Conservation (phyloP, 2,329 filamentous ascomycete species). For the Xylariaceae sp. region DNA sequence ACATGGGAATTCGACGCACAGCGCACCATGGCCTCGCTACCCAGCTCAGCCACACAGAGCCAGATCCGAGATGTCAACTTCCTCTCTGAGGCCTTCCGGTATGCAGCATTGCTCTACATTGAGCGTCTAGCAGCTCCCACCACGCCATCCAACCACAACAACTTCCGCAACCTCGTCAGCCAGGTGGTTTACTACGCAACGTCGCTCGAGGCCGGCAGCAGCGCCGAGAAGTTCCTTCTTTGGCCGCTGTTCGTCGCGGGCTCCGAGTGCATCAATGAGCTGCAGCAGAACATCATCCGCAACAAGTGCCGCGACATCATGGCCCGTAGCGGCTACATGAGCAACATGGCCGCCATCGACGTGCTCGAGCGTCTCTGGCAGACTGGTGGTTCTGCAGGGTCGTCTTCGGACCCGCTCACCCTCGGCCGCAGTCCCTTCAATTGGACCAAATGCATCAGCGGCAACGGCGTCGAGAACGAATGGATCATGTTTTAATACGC, state of each 20-base stretch:
- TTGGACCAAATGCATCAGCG: constrained; percentile 56
- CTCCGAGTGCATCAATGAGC: constrained; percentile 79
- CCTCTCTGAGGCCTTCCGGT: constrained; percentile 86
- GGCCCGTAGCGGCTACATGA: constrained; percentile 85
- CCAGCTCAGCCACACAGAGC: constrained; percentile 47
- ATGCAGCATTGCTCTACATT: constrained; percentile 83
- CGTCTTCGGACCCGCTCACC: constrained; percentile 33
- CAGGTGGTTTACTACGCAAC: constrained; percentile 81
- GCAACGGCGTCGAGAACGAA: constrained; percentile 55
- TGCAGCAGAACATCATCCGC: constrained; percentile 75
- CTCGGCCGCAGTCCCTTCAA: constrained; percentile 49
- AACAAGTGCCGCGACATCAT: constrained; percentile 82
- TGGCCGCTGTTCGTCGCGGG: constrained; percentile 92
- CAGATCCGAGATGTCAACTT: constrained; percentile 73
- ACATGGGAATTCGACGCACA: constrained; percentile 71
- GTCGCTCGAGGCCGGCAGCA: constrained; percentile 66
- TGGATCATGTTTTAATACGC: constrained; percentile 60
- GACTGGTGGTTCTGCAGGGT: constrained; percentile 29
- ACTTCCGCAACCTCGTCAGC: constrained; percentile 78
- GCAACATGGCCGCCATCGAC: constrained; percentile 82
- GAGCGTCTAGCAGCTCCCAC: constrained; percentile 79
- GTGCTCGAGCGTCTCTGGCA: constrained; percentile 83
- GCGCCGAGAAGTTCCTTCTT: constrained; percentile 81
- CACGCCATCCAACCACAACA: constrained; percentile 66
- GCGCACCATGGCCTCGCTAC: constrained; percentile 48